phyloP scores from a whole-genome alignment of 345 rosid genomes.

The Boechera divaricarpa region DNA sequence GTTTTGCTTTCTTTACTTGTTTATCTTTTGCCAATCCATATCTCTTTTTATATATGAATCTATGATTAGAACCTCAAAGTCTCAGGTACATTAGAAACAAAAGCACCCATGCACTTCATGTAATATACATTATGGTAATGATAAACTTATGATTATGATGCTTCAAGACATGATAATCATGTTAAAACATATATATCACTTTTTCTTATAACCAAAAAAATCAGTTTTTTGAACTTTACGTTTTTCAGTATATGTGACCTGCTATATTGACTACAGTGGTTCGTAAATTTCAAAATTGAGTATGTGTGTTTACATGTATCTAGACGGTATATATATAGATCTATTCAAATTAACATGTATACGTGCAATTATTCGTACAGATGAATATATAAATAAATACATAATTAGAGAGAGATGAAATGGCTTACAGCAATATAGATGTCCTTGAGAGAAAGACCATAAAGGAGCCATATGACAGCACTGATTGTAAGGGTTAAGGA shows the following conservation, averaged over 20 bases:
- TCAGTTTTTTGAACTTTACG: too few species aligned
- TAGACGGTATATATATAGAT: too few species aligned
- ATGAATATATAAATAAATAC: not conserved
- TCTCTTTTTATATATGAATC: conserved; percentile 39
- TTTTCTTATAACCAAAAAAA: too few species aligned
- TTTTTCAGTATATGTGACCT: not conserved
- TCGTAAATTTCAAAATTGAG: not conserved
- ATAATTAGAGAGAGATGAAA: not conserved
- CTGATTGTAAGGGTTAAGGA: conserved; percentile 62
- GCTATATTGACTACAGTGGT: not conserved
- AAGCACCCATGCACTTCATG: conserved; percentile 33
- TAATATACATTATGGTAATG: not conserved
- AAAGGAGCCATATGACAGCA: conserved; percentile 64
- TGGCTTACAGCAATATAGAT: conserved; percentile 54
- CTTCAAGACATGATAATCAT: not conserved
- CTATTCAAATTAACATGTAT: too few species aligned
- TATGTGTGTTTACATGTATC: too few species aligned
- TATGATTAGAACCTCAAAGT: conserved; percentile 42
- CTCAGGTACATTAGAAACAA: conserved; percentile 48
- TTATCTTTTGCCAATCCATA: conserved; percentile 25
- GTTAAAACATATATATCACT: conserved; percentile 2
- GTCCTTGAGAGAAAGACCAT: conserved; percentile 59
- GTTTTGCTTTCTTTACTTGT: conserved; percentile 30
- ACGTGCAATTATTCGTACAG: not conserved
- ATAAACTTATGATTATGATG: conserved; percentile 25